Percentiles rank a stretch among this genome's conserved stretches.
Conservation (phyloP, 352 stramenopile species). For the Phytophthora uliginosa region DNA sequence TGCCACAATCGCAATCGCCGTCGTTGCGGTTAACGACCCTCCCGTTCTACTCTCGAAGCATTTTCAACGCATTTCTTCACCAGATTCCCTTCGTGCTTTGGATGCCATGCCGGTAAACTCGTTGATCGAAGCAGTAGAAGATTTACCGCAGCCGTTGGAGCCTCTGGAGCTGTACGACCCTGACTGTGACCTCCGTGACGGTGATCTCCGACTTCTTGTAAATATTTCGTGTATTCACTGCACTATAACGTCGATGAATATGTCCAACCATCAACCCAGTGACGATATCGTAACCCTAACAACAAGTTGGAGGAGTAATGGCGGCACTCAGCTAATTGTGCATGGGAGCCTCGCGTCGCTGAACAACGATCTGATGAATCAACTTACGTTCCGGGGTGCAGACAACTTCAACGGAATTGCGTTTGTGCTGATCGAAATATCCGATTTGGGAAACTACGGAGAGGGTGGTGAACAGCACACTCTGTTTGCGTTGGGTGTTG, state of each 20-base stretch:
- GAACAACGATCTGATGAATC: conserved; percentile 48
- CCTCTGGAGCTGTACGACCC: conserved; percentile 35
- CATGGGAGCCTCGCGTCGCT: conserved; percentile 41
- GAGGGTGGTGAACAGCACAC: conserved; percentile 24
- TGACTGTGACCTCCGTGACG: conserved; percentile 16
- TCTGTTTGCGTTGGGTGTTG: conserved; percentile 48
- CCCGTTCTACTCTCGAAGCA: conserved; percentile 39
- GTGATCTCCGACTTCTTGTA: conserved; percentile 39
- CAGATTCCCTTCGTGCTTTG: conserved; percentile 13
- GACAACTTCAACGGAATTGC: conserved; percentile 43
- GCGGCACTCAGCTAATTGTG: conserved; percentile 28
- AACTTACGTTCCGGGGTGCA: conserved; percentile 46
- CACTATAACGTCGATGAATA: conserved; percentile 27
- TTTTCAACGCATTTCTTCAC: conserved; percentile 30
- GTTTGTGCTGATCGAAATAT: conserved; percentile 54
- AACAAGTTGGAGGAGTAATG: conserved; percentile 18
- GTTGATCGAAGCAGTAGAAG: conserved; percentile 50
- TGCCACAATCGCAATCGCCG: conserved; percentile 31
- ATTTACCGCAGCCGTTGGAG: conserved; percentile 39
- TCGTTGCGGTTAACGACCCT: conserved; percentile 50
- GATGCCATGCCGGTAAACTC: conserved; percentile 3
- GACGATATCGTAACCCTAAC: conserved; percentile 26
- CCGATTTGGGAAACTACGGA: conserved; percentile 53
- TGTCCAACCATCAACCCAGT: conserved; percentile 3
- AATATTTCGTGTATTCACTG: conserved; percentile 56